A percentile compares a stretch with the other conserved stretches of the same genome.
These are phyloP conservation scores for Bocquillonia castaneifolia DNA, from an alignment of 441 rosid genomes.

Conservation along the genomic window DNA sequence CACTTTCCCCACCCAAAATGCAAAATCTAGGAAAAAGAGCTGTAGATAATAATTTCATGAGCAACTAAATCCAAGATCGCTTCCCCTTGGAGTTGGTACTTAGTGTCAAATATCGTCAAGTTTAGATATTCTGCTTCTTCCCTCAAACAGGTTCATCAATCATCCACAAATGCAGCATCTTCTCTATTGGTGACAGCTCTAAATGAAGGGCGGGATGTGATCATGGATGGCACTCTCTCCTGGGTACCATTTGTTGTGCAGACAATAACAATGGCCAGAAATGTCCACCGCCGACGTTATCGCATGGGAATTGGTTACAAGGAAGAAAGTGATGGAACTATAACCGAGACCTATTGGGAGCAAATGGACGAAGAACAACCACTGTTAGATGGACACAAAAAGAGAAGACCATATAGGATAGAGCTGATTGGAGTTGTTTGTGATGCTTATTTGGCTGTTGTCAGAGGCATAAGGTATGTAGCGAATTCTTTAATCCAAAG, in stretches of 20 bases:
- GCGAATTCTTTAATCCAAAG: background rate
- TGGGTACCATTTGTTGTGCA: constrained; percentile 96
- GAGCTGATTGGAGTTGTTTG: constrained; percentile 94
- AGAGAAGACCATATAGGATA: constrained; percentile 83
- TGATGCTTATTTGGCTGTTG: constrained; percentile 88
- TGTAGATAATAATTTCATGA: background rate
- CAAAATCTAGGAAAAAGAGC: background rate
- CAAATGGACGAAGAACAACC: constrained; percentile 68
- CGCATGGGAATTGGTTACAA: constrained; percentile 91
- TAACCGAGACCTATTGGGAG: constrained; percentile 88
- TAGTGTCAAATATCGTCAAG: background rate
- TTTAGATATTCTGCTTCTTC: background rate
- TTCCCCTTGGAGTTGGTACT: background rate
- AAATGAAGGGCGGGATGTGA: constrained; percentile 90
- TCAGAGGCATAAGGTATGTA: constrained; percentile 78
- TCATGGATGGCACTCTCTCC: constrained; percentile 98
- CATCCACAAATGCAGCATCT: constrained; percentile 96
- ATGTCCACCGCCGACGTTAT: constrained; percentile 83
- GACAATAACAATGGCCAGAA: constrained; percentile 93
- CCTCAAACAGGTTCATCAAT: constrained; percentile 76
- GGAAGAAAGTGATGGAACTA: constrained; percentile 52
- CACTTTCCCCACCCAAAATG: background rate
- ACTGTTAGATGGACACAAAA: constrained; percentile 49
- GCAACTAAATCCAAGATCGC: background rate
- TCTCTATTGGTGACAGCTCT: constrained; percentile 93